Percentiles rank a stretch among this genome's conserved stretches.
Conservation (phyloP, 306 rosid species). For the Malus orientalis region DNA sequence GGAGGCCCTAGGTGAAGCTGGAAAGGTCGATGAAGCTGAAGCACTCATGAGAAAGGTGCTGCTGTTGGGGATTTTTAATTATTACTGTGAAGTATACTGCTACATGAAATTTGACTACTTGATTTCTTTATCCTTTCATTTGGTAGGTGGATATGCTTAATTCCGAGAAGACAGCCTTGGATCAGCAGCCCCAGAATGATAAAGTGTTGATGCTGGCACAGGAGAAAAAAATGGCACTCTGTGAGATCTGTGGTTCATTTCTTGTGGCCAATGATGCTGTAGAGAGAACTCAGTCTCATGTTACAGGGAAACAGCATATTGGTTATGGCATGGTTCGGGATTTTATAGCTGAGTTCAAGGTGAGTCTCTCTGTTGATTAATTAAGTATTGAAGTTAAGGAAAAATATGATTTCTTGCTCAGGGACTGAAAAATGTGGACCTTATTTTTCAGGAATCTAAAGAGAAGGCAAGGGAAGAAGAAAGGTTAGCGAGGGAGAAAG, state of each 20-base stretch:
- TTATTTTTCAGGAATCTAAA: slow-evolving; percentile 53
- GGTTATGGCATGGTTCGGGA: slow-evolving; percentile 99
- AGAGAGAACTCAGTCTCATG: slow-evolving; percentile 94
- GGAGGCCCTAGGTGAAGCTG: slow-evolving; percentile 97
- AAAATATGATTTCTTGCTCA: background rate
- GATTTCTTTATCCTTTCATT: slow-evolving; percentile 3
- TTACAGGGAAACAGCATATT: slow-evolving; percentile 97
- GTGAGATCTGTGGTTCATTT: slow-evolving; percentile 98
- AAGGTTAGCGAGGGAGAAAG: slow-evolving; percentile 72
- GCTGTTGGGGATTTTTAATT: slow-evolving; percentile 1
- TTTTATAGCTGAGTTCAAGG: slow-evolving; percentile 81
- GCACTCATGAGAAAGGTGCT: slow-evolving; percentile 96
- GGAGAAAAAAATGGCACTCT: slow-evolving; percentile 98
- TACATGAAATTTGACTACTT: background rate
- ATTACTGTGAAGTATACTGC: background rate
- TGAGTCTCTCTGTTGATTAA: slow-evolving; percentile 15
- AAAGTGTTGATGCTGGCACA: slow-evolving; percentile 76
- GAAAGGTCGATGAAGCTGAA: slow-evolving; percentile 99
- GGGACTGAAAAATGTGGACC: slow-evolving; percentile 1
- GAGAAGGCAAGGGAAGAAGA: slow-evolving; percentile 88
- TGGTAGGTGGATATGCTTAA: slow-evolving; percentile 84
- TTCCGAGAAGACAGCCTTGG: slow-evolving; percentile 71
- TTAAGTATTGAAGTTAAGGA: background rate
- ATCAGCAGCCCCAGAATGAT: slow-evolving; percentile 60
- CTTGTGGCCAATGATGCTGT: slow-evolving; percentile 98